Percentiles rank a stretch among this genome's conserved stretches.
Conservation (phyloP, 345 rosid genomes). For the Eucalyptus sp. region DNA sequence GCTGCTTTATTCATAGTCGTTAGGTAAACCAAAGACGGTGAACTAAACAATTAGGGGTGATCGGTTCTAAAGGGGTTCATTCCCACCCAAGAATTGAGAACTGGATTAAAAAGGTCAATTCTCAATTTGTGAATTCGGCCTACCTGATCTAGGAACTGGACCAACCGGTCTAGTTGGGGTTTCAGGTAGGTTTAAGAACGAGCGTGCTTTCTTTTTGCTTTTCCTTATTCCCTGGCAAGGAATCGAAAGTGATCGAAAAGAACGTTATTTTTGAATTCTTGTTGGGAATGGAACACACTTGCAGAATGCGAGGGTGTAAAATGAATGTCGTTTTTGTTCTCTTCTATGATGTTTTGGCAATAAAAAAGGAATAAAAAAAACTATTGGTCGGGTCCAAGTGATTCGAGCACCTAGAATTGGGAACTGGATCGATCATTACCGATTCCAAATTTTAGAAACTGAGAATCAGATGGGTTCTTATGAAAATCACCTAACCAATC, state of each 20-base stretch:
- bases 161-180: too few relatives aligned
- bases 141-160: too few relatives aligned
- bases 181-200: neutral
- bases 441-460: neutral
- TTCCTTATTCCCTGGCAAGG: neutral
- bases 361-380: neutral
- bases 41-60: neutral
- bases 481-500: accelerated
- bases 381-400: neutral
- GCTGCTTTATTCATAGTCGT: accelerated
- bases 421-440: accelerated
- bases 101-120: neutral
- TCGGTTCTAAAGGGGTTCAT: accelerated
- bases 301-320: neutral
- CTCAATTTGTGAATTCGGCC: neutral
- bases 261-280: neutral
- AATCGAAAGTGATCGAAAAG: neutral
- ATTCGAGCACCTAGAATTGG: accelerated
- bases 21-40: accelerated
- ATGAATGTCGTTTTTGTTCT: neutral
- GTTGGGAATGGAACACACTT: neutral
- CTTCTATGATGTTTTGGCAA: neutral
- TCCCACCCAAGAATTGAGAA: neutral
- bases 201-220: neutral
- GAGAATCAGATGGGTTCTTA: accelerated